Base-by-base conservation (phyloP, 768 basidiomycete species). In the Podaxis sp. region DNA sequence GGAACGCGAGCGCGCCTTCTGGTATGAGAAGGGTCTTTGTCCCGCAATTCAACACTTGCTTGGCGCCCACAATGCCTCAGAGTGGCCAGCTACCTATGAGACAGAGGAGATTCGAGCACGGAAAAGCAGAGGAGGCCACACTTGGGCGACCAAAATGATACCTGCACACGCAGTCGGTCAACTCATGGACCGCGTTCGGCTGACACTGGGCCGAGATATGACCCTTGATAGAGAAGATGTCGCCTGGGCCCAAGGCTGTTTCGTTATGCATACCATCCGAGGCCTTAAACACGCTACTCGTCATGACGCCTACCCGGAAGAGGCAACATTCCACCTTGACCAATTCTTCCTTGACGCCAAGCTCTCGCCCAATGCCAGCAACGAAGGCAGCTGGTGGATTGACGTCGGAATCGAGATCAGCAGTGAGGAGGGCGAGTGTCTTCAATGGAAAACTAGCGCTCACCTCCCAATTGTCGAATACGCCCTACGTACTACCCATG, bases 11-110 rank as follows among this genome's bases (percentile, higher is more conserved):
- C 29, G 24, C 0, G 38, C 43, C 2, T 49, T 59, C 2, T 74
- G 69, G 46, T 74, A 73, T 58, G 65, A 71, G 37, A 22, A 36
- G 1, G 71, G 69, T 2, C 49, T 74, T 11, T 64, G 66, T 9
- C 75, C 71, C 17, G 66, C 71, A 2, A 64, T 76, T 13, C 46
- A 19, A 0, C 17, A 8, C 0, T 51, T 71, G 0, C 52, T 63
- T 15, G 25, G 53, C 8, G 13, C 46, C 1, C 4, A 64, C 0
- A 61, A 64, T n/a, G 59, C 65, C 0, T 36, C 15, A 5, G 72
- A 76, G 15, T 74, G 72, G 72, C 72, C 73, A 0, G 64, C 73
- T 0, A 69, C 63, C 0, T 70, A 64, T 37, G 38, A 64, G 0
- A 59, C 63, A 0, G 73, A 74, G 49, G 33, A 68, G 24, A 69